A percentile compares a stretch with the other conserved stretches of the same genome.
These are phyloP conservation scores for Quercus berberidifolia DNA, from an alignment of 306 rosid species.

Conservation along the genomic window DNA sequence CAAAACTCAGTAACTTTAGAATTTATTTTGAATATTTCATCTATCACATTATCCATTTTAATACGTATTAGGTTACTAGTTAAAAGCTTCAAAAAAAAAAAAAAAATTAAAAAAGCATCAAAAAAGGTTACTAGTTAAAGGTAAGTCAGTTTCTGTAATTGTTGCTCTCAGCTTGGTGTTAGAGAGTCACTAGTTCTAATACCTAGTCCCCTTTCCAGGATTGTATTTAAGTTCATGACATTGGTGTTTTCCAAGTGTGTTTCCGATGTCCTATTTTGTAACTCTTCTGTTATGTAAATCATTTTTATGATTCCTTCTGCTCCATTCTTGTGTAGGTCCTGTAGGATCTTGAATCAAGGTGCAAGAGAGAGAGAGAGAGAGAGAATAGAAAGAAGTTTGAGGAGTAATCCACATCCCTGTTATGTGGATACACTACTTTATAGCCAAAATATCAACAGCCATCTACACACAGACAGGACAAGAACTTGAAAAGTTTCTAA, in stretches of 20 bases:
- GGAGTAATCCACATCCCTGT: not conserved
- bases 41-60: not conserved
- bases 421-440: not conserved
- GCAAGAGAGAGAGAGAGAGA: not conserved
- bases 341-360: not conserved
- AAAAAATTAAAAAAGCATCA: too few species aligned
- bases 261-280: not conserved
- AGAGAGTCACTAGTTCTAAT: not conserved
- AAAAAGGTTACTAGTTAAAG: not conserved
- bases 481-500: slow-evolving; percentile 1
- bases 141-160: not conserved
- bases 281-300: not conserved
- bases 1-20: not conserved
- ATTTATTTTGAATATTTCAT: not conserved
- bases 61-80: not conserved
- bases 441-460: slow-evolving; percentile 1
- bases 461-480: slow-evolving; percentile 1
- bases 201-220: not conserved
- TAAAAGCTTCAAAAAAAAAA: not conserved
- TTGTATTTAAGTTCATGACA: not conserved
- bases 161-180: not conserved
- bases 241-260: not conserved
- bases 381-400: not conserved
- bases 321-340: not conserved
- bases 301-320: not conserved